phyloP scores from a whole-genome alignment of 495 filamentous ascomycete species.

The Lentithecium fluviatile region DNA sequence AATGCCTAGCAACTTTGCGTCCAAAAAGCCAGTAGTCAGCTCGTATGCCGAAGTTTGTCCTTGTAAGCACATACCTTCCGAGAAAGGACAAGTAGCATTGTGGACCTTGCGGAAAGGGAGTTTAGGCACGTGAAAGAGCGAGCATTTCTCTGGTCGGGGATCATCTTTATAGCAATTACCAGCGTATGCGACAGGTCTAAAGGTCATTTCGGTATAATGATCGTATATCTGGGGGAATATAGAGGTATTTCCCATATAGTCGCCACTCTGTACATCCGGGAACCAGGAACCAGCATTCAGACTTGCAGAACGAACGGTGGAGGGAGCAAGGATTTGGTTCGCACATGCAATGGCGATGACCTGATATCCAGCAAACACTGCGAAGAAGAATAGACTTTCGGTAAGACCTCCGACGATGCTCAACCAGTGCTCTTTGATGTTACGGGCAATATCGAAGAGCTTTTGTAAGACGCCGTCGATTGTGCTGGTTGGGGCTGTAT shows the following conservation, averaged over 20 bases:
- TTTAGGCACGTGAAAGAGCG: not conserved
- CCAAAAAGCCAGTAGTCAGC: constrained; percentile 7
- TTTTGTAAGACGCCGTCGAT: too few species aligned
- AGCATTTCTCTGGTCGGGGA: not conserved
- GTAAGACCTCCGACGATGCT: not conserved
- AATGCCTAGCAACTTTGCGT: constrained; percentile 1
- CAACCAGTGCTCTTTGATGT: not conserved
- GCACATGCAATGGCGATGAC: not conserved
- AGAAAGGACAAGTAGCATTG: constrained; percentile 5
- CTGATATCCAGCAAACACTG: constrained; percentile 10
- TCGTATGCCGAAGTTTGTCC: not conserved
- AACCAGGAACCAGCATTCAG: constrained; percentile 6
- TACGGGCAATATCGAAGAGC: too few species aligned
- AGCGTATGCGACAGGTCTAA: constrained; percentile 4
- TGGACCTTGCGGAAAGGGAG: not conserved
- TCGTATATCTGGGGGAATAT: constrained; percentile 4
- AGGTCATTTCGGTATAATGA: not conserved
- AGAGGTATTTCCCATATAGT: constrained; percentile 4
- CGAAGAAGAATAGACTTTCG: not conserved
- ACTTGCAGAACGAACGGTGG: not conserved
- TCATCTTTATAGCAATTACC: constrained; percentile 1
- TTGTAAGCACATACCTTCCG: not conserved
- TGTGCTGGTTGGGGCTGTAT: too few species aligned
- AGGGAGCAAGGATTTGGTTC: not conserved
- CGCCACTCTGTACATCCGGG: not conserved